phyloP scores from a whole-genome alignment of 192 early-diverging fungal species.

The Lobosporangium transversale region DNA sequence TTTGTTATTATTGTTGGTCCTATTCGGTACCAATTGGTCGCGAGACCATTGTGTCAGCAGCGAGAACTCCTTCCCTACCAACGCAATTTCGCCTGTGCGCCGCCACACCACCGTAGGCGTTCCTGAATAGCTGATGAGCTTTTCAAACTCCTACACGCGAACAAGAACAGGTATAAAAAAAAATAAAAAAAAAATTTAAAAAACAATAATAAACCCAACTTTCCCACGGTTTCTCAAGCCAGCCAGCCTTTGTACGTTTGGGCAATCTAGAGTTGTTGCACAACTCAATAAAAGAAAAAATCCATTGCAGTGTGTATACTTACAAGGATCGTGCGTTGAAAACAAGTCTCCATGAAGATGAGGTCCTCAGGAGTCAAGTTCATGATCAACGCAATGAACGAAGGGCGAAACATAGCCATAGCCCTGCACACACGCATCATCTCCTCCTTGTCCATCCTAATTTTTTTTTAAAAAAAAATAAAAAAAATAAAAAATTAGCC shows the following conservation, averaged over 20 bases:
- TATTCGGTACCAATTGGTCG: conserved; percentile 84
- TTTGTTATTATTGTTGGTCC: too few species aligned
- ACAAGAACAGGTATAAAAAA: neutral
- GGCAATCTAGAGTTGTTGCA: too few species aligned
- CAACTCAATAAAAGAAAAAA: conserved; percentile 6
- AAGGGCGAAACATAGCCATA: conserved; percentile 90
- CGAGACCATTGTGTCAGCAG: conserved; percentile 92
- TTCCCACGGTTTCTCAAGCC: neutral
- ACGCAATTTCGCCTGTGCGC: conserved; percentile 93
- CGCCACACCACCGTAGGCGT: conserved; percentile 98
- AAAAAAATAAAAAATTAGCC: too few species aligned
- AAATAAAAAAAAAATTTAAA: neutral
- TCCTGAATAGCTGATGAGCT: conserved; percentile 93
- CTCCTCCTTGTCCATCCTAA: conserved; percentile 87
- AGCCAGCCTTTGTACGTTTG: too few species aligned
- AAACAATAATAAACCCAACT: neutral
- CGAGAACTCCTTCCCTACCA: conserved; percentile 97
- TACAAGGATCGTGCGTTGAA: conserved; percentile 88
- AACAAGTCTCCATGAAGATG: conserved; percentile 96
- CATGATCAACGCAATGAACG: conserved; percentile 93
- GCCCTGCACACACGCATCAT: conserved; percentile 90
- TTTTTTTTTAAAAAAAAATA: too few species aligned
- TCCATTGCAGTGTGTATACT: too few species aligned
- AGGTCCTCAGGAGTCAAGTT: conserved; percentile 94
- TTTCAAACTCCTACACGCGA: conserved; percentile 84